Evolutionary conservation across 176 grass and related monocot genomes (phyloP).

Genomic region (Phyllostachys edulis): DNA sequence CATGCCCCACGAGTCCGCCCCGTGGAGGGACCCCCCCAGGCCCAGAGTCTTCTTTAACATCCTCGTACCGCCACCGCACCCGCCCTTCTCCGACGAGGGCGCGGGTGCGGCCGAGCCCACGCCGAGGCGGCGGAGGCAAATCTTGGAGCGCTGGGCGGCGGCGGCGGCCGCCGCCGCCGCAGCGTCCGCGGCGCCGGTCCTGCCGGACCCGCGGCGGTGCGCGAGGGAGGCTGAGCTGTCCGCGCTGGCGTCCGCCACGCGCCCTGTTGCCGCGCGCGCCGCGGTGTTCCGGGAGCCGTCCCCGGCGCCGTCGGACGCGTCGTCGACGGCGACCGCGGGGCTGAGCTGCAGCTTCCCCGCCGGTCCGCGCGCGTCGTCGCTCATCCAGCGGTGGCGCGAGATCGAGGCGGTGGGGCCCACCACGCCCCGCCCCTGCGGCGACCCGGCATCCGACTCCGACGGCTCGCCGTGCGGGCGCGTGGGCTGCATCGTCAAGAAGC

Average conservation of each 20-base stretch:
- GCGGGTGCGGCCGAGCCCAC: not conserved
- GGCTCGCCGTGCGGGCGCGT: conserved; percentile 49
- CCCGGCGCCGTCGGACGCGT: conserved; percentile 45
- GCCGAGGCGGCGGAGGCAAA: conserved; percentile 43
- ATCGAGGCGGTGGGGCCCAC: conserved; percentile 58
- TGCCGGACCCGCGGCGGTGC: conserved; percentile 39
- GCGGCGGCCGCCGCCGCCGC: conserved; percentile 39
- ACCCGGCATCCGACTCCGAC: conserved; percentile 31
- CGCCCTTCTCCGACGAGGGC: not conserved
- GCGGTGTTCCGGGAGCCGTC: conserved; percentile 51
- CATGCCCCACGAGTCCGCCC: conserved; percentile 69
- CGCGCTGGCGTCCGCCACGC: conserved; percentile 47
- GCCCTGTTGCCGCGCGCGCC: conserved; percentile 61
- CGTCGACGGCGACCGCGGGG: not conserved
- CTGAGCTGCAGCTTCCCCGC: conserved; percentile 29
- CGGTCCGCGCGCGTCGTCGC: conserved; percentile 76
- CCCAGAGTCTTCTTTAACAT: conserved; percentile 44
- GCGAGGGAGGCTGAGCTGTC: conserved; percentile 61
- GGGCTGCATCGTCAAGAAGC: conserved; percentile 52
- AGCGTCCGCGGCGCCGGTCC: conserved; percentile 21
- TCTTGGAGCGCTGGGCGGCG: conserved; percentile 68
- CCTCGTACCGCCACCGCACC: conserved; percentile 40
- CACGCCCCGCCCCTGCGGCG: conserved; percentile 25
- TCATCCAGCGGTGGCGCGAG: conserved; percentile 96
- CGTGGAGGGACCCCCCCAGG: conserved; percentile 56